Base-by-base conservation (phyloP, 2,329 filamentous ascomycete genomes). In the Phyllosticta capitalensis region DNA sequence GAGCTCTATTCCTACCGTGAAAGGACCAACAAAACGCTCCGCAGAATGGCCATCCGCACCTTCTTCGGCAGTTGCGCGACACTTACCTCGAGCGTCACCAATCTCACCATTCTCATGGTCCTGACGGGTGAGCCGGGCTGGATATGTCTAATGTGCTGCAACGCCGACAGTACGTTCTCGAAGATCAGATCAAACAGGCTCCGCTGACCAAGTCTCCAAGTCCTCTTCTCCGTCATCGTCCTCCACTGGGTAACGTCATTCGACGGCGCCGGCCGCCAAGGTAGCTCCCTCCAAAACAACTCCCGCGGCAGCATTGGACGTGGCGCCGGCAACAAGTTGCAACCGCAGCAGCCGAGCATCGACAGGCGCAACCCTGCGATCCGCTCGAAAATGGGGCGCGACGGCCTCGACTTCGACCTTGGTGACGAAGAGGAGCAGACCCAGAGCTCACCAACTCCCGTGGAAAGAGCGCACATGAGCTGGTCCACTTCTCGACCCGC, bases 111-210 rank as follows among this genome's bases (percentile, higher is more conserved):
- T 17, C 20, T 60, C 49, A 54, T 56, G 59, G 24, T 54, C 22
- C 53, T 60, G 3, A 49, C 48, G 12, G 59, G 59, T 1, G 59
- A 60, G 30, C 54, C 59, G 10, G 59, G 54, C 2, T 60, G 59
- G 59, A 56, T 60, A 26, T 60, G 59, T 12, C 14, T 60, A 17
- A 56, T 60, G 59, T 56, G 49, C 14, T 60, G 59, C 54, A 60
- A 60, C 10, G 54, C 54, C 49, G 59, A 60, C 50, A 60, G 59
- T 60, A 54, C 49, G 59, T 52, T 9, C 5, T 19, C 14, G 12
- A n/a, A n/a, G n/a, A 45, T 17, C 4, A 14, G 6, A 19, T n/a
- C 6, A 4, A 17, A 3, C 38, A 17, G 2, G 14, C 7, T 4
- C 17, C n/a, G n/a, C 38, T 45, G 17, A 5, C 7, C 24, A 9